Evolutionary conservation across 1,284 basidiomycete genomes (phyloP).

Genomic region (Apiotrichum mycotoxinovorans): DNA sequence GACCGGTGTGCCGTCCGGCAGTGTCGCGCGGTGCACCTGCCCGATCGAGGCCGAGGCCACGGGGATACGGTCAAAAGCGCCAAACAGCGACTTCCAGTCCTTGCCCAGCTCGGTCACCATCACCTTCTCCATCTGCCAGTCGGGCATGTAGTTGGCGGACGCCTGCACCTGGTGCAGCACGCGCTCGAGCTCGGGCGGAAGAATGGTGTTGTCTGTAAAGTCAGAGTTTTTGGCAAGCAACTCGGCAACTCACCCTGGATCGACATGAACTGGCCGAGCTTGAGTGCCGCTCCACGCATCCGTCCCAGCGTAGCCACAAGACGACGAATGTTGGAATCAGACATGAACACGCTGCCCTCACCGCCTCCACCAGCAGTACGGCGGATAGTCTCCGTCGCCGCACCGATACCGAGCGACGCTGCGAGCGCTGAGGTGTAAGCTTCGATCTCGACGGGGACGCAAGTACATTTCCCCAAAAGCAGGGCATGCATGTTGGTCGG

Average conservation of each 20-base stretch:
- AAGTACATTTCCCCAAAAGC: too few species aligned
- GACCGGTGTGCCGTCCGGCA: conserved; percentile 56
- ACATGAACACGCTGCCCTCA: conserved; percentile 64
- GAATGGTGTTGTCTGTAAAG: conserved; percentile 66
- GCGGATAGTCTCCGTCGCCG: conserved; percentile 52
- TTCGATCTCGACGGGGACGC: too few species aligned
- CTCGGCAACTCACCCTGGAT: conserved; percentile 72
- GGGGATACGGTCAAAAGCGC: conserved; percentile 75
- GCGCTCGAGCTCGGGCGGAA: conserved; percentile 83
- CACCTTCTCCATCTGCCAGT: conserved; percentile 95
- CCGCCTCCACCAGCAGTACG: conserved; percentile 42
- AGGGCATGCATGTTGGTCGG: too few species aligned
- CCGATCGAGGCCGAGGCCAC: conserved; percentile 97
- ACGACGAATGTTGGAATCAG: conserved; percentile 81
- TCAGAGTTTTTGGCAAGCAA: neutral
- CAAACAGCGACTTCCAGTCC: conserved; percentile 71
- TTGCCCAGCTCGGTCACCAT: conserved; percentile 69
- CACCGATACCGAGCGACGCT: conserved; percentile 50
- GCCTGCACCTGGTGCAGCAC: conserved; percentile 90
- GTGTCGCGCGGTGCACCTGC: conserved; percentile 81
- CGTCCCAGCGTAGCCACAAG: conserved; percentile 86
- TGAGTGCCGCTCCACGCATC: conserved; percentile 95
- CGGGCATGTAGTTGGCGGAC: conserved; percentile 96
- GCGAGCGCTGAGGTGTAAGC: conserved; percentile 55
- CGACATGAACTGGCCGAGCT: conserved; percentile 94